Base-by-base conservation (phyloP, 2,329 filamentous ascomycete species). In the Sclerotinia trifoliorum region DNA sequence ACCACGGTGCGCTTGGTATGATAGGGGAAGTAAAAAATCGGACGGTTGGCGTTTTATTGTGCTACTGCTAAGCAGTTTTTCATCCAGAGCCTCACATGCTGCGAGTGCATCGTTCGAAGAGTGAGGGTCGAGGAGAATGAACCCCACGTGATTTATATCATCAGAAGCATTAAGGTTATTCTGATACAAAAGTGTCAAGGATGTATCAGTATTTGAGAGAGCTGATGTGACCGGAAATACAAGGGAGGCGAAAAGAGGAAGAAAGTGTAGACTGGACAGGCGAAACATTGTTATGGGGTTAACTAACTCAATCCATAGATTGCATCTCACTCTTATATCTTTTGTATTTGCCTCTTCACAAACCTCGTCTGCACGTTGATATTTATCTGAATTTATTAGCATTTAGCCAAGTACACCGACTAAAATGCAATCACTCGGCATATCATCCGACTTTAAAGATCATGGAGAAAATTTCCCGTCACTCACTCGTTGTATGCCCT, bases 101-200 rank as follows among this genome's bases (percentile, higher is more conserved):
- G 78, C 74, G 0, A 75, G 75, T 35, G 80, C 83, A 60, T 78
- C 75, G 24, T 75, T 73, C 51, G 78, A 77, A 8, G 76, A 72
- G 61, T 81, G 75, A 4, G 80, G 76, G 66, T 83, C 83, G 54
- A 85, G 76, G 10, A 85, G 75, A 55, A 85, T 80, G 3, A 83
- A 83, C 15, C 83, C 81, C 24, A 83, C 77, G 72, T 85, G 84
- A 70, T 85, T 85, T 35, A 74, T 77, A 75, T 85, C 82, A 70
- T 86, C 83, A 0, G 82, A 82, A 10, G 77, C 78, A 72, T 86
- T 86, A 32, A 85, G 77, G 52, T 85, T 85, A 75, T 85, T 86
- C 72, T 85, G 83, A 69, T 83, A 85, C 11, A 85, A 73, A 8
- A 85, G 76, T 0, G 82, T 84, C 65, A 85, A 73, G 1, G 83